A percentile compares a stretch with the other conserved stretches of the same genome.
Conservation (phyloP, 2,329 filamentous ascomycete genomes). For the Colletotrichum sidae region DNA sequence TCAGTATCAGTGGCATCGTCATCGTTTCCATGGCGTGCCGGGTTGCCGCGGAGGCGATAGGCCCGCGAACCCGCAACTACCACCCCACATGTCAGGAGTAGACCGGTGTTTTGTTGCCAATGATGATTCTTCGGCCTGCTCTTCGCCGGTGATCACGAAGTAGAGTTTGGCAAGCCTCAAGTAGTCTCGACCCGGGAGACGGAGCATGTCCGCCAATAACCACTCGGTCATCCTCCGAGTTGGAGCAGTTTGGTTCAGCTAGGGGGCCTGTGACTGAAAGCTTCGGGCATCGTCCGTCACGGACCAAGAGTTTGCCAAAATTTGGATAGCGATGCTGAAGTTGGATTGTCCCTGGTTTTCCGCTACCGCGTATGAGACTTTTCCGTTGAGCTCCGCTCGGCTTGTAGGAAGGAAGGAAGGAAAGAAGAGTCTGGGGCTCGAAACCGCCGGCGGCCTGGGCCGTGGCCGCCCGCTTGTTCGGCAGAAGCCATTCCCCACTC, state of each 20-base stretch:
- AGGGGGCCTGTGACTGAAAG: neutral
- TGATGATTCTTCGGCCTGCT: neutral
- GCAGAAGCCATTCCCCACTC: too few relatives aligned
- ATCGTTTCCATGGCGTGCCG: neutral
- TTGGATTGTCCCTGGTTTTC: too few relatives aligned
- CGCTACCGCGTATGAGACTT: too few relatives aligned
- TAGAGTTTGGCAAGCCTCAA: too few relatives aligned
- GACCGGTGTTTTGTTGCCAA: neutral
- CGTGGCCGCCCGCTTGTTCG: too few relatives aligned
- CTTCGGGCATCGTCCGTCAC: too few relatives aligned
- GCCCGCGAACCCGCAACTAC: neutral
- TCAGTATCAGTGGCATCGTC: neutral
- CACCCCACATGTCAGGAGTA: neutral
- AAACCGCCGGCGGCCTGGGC: too few relatives aligned
- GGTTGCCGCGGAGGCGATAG: neutral
- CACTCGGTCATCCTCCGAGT: slow-evolving; percentile 35
- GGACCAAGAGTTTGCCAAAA: neutral
- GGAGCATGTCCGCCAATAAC: slow-evolving; percentile 12
- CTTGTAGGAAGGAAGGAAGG: too few relatives aligned
- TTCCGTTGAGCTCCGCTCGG: too few relatives aligned
- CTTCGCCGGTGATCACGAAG: too few relatives aligned
- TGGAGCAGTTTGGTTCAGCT: neutral
- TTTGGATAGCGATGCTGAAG: too few relatives aligned
- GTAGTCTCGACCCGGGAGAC: neutral
- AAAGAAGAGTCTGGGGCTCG: too few relatives aligned